phyloP scores from a whole-genome alignment of 495 filamentous ascomycete genomes.

The Penicillium pancosmium region DNA sequence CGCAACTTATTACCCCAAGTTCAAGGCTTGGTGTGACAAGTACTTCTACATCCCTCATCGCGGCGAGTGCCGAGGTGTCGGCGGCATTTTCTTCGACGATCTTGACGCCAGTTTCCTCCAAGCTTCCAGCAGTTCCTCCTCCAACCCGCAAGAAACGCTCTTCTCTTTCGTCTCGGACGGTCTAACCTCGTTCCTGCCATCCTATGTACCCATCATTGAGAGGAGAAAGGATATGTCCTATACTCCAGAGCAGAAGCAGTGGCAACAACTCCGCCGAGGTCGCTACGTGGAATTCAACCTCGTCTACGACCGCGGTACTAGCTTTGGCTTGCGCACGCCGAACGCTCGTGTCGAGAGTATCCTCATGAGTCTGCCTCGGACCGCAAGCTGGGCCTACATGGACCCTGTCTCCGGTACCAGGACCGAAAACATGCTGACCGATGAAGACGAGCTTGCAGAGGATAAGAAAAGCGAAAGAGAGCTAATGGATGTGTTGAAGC shows the following conservation, averaged over 20 bases:
- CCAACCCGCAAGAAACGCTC: constrained; percentile 85
- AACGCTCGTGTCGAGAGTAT: constrained; percentile 94
- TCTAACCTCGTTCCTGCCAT: constrained; percentile 83
- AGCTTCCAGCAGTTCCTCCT: constrained; percentile 48
- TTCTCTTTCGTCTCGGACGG: constrained; percentile 91
- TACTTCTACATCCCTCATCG: constrained; percentile 96
- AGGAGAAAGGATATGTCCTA: constrained; percentile 89
- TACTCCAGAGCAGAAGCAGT: constrained; percentile 81
- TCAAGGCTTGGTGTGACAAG: constrained; percentile 98
- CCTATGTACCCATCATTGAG: constrained; percentile 86
- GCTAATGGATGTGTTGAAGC: constrained; percentile 79
- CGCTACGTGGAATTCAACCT: constrained; percentile 99
- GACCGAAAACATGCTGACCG: constrained; percentile 34
- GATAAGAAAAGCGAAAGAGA: constrained; percentile 60
- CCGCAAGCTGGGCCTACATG: constrained; percentile 96
- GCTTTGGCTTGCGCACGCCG: constrained; percentile 92
- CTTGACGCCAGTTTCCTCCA: constrained; percentile 69
- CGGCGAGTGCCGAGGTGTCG: constrained; percentile 83
- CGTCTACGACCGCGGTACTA: constrained; percentile 93
- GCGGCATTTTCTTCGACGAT: constrained; percentile 99
- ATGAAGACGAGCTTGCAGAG: constrained; percentile 45
- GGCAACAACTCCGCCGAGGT: constrained; percentile 93
- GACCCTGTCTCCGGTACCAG: constrained; percentile 58
- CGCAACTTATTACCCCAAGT: constrained; percentile 86
- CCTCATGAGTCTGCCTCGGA: constrained; percentile 93